Base-by-base conservation (phyloP, 1,284 basidiomycete species). In the Earliella scabrosa region DNA sequence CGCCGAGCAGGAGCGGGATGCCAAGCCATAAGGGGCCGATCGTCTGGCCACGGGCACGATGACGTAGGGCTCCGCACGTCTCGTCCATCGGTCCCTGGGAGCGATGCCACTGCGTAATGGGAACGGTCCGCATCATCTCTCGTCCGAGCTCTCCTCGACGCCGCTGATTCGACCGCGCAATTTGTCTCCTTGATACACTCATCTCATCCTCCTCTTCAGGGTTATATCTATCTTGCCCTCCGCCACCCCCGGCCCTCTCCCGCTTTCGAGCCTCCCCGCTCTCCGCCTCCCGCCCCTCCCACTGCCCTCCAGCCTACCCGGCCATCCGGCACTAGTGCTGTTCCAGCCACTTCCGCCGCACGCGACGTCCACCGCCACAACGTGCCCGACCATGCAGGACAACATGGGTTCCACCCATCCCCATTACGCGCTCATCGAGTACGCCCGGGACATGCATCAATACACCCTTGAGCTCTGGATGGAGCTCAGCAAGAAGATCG, bases 391-490 rank as follows among this genome's bases (percentile, higher is more conserved):
- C 31, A 56, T 50, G 54, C 36, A 54, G 16, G 36, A 48, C 21
- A 44, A 46, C 7, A 45, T 49, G 36, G 31, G 29, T 18, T n/a
- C 40, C 27, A 38, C 7, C 43, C 54, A 55, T 31, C 50, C 56
- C 23, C 53, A 81, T 68, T 69, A 71, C 39, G 73, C 75, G 2
- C 68, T 82, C 49, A 75, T 74, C 45, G 67, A 60, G 21, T 72
- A 73, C 31, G 59, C 68, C 9, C 63, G 63, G 39, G 65, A 69
- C 50, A 71, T 71, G 70, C 65, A 68, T 59, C 64, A 64, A 35
- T 71, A 71, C 58, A 70, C 68, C 34, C 63, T 70, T 50, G 63
- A 63, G 56, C 63, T 67, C 47, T 69, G 66, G 66, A 54, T 58
- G 32, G 66, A 64, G 29, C 65, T 63, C 56, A 50, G 41, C 40